Conservation (phyloP, 176 grass and related monocot genomes). For the Phyllostachys edulis region DNA sequence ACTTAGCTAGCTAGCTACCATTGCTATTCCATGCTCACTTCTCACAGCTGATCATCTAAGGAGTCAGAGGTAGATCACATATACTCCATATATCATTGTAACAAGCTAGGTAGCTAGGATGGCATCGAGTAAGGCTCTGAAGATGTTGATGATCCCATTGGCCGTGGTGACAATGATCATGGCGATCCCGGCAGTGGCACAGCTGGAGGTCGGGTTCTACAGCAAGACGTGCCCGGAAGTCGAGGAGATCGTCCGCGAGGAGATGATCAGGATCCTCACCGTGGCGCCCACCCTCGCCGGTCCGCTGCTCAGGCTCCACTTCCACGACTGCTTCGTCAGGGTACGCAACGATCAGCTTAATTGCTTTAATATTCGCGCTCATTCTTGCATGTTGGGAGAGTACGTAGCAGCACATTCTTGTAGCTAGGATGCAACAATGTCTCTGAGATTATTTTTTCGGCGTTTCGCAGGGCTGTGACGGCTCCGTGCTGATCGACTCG, state of each 20-base stretch:
- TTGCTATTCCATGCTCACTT: not conserved
- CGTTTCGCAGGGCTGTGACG: slow-evolving; percentile 51
- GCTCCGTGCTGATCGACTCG: slow-evolving; percentile 55
- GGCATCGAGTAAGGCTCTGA: not conserved
- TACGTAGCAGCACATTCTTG: not conserved
- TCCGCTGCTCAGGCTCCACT: slow-evolving; percentile 51
- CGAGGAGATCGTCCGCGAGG: slow-evolving; percentile 16
- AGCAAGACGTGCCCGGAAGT: slow-evolving; percentile 9
- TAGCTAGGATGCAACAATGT: not conserved
- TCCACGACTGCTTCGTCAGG: slow-evolving; percentile 81
- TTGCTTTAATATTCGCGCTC: not conserved
- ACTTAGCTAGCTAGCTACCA: not conserved
- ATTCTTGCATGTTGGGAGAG: not conserved
- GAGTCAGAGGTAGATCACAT: not conserved
- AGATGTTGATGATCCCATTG: not conserved
- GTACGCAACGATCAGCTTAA: not conserved
- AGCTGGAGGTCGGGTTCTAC: slow-evolving; percentile 31
- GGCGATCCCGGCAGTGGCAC: not conserved
- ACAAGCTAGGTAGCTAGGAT: not conserved
- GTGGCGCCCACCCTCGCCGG: slow-evolving; percentile 22
- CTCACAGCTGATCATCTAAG: not conserved
- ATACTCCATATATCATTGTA: not conserved
- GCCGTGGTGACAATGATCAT: not conserved
- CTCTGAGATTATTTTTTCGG: not conserved
- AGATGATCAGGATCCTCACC: not conserved